A percentile compares a stretch with the other conserved stretches of the same genome.
These are phyloP conservation scores for Asterella californica DNA, from an alignment of 225 moss, liverwort and hornwort genomes.

Conservation along the genomic window DNA sequence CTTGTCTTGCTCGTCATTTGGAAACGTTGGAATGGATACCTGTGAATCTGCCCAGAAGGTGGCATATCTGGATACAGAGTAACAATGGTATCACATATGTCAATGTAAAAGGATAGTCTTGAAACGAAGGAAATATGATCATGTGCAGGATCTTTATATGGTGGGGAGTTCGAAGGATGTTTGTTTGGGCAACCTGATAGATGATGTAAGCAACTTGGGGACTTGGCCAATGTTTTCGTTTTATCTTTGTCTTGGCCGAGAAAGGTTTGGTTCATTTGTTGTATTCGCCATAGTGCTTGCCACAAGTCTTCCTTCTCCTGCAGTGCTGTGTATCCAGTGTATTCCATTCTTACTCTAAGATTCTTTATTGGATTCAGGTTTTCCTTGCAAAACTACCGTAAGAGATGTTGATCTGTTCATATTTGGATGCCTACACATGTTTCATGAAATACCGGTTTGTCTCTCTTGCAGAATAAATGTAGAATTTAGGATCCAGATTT, in stretches of 20 bases:
- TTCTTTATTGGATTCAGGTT: background rate
- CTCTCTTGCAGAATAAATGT: background rate
- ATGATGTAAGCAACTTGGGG: constrained; percentile 39
- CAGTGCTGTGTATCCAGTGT: background rate
- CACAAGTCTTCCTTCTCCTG: background rate
- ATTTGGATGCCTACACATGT: background rate
- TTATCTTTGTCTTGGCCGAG: background rate
- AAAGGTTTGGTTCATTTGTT: background rate
- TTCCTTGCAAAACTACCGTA: background rate
- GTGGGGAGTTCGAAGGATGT: constrained; percentile 38
- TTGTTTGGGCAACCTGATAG: constrained; percentile 45
- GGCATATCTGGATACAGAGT: constrained; percentile 9
- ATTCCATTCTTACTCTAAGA: background rate
- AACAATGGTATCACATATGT: background rate
- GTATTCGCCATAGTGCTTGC: background rate
- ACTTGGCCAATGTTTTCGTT: constrained; percentile 16
- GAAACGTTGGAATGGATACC: background rate
- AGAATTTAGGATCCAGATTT: background rate
- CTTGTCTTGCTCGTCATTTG: constrained; percentile 14
- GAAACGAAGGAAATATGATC: constrained; percentile 35
- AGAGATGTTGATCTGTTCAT: background rate
- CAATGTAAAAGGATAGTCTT: constrained; percentile 21
- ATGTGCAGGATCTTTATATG: constrained; percentile 44
- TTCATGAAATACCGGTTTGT: background rate
- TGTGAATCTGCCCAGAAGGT: background rate